These are phyloP conservation scores for Zarea fungicola DNA, from an alignment of 2,329 filamentous ascomycete species.

Conservation along the genomic window DNA sequence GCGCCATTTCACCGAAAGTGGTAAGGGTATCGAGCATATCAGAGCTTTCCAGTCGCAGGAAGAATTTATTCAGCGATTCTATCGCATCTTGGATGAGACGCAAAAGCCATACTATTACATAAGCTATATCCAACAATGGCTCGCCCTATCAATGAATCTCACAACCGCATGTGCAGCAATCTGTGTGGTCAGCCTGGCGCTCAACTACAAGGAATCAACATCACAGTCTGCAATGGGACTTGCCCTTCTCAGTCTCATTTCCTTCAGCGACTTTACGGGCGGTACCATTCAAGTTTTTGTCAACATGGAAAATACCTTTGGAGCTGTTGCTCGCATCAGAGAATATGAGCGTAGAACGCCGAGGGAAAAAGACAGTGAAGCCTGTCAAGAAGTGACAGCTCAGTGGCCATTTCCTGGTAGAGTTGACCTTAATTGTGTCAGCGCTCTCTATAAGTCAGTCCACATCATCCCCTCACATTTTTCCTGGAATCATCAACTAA, in stretches of 20 bases:
- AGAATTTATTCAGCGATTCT: conserved; percentile 36
- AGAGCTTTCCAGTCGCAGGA: conserved; percentile 49
- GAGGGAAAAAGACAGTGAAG: neutral
- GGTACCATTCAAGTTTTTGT: conserved; percentile 24
- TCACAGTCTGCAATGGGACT: conserved; percentile 12
- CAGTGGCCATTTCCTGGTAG: neutral
- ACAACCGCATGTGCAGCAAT: conserved; percentile 40
- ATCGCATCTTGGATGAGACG: conserved; percentile 42
- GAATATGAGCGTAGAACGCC: neutral
- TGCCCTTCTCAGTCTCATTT: conserved; percentile 18
- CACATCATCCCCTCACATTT: neutral
- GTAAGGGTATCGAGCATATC: conserved; percentile 41
- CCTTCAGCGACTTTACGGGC: conserved; percentile 21
- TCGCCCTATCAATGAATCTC: conserved; percentile 43
- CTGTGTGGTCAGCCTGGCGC: conserved; percentile 38
- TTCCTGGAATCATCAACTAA: neutral
- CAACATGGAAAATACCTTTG: conserved; percentile 11
- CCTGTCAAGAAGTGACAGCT: neutral
- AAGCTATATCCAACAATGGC: conserved; percentile 50
- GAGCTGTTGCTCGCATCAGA: conserved; percentile 1
- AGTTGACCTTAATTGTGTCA: neutral
- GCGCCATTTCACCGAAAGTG: conserved; percentile 35
- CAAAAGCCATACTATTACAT: conserved; percentile 52
- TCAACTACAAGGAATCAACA: conserved; percentile 19
- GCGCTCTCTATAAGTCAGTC: conserved; percentile 4